Evolutionary conservation across 495 filamentous ascomycete genomes (phyloP).

Genomic region (Penicillium pulvis): DNA sequence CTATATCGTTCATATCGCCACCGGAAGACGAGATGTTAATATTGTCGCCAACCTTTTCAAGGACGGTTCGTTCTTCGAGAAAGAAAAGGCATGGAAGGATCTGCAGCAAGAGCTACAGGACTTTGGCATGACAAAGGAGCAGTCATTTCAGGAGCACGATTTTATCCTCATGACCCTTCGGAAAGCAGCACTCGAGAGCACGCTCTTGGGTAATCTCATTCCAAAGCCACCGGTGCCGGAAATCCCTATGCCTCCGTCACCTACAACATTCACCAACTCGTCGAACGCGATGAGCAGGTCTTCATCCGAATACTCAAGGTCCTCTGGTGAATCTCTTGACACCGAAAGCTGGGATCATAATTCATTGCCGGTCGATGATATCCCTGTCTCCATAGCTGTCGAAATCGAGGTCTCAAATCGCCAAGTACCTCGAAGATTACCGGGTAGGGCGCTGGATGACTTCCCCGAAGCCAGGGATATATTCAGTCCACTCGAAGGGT

Average conservation of each 20-base stretch:
- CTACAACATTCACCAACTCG: conserved; percentile 7
- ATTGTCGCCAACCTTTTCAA: conserved; percentile 11
- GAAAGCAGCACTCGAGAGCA: conserved; percentile 6
- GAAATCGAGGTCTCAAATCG: background rate
- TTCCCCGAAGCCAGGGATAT: conserved; percentile 4
- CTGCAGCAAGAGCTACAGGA: conserved; percentile 13
- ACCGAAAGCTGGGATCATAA: background rate
- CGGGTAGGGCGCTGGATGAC: background rate
- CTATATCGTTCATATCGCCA: conserved; percentile 12
- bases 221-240: background rate
- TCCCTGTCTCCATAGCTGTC: background rate
- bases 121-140: conserved; percentile 13
- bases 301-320: background rate
- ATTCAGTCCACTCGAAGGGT: background rate
- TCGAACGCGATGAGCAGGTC: background rate
- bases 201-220: conserved; percentile 1
- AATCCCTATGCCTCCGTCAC: background rate
- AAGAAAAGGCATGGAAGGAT: conserved; percentile 13
- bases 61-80: conserved; percentile 4
- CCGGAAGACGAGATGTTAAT: conserved; percentile 1
- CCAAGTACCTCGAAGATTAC: background rate
- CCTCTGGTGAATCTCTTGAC: background rate
- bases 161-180: conserved; percentile 18
- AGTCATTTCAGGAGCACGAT: conserved; percentile 11
- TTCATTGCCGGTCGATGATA: background rate